phyloP scores from a whole-genome alignment of 176 grass and related monocot species.

The Metroxylon sagu region DNA sequence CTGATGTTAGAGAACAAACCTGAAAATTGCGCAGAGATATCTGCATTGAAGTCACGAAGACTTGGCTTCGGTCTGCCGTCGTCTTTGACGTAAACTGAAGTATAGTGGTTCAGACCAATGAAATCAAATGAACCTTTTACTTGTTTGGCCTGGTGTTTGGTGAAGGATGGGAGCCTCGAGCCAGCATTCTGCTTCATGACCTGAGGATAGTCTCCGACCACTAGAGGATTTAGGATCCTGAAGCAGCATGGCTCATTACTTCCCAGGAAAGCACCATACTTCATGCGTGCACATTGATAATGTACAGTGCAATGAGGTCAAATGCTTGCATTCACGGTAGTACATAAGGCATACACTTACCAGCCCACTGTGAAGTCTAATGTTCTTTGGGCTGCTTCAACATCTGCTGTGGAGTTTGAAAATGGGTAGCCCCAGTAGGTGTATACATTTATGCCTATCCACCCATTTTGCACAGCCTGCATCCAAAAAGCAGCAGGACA shows the following conservation, averaged over 20 bases:
- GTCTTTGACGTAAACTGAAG: conserved; percentile 52
- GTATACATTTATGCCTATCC: conserved; percentile 47
- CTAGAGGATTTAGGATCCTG: conserved; percentile 48
- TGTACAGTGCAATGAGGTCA: too few relatives aligned
- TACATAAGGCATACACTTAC: conserved; percentile 2
- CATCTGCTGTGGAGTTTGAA: conserved; percentile 34
- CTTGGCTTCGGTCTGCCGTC: neutral
- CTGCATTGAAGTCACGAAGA: conserved; percentile 39
- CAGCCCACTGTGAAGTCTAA: conserved; percentile 1
- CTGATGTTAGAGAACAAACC: conserved; percentile 13
- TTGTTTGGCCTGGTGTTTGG: conserved; percentile 24
- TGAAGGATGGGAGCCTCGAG: conserved; percentile 34
- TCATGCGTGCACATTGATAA: too few relatives aligned
- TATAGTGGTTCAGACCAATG: conserved; percentile 64
- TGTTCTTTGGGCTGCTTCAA: conserved; percentile 1
- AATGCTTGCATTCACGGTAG: too few relatives aligned
- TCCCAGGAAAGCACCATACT: neutral
- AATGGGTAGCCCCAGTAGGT: conserved; percentile 29
- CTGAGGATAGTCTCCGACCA: conserved; percentile 43
- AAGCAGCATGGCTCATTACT: neutral
- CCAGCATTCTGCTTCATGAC: conserved; percentile 48
- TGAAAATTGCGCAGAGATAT: conserved; percentile 38
- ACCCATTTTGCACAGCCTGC: conserved; percentile 43
- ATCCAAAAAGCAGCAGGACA: neutral
- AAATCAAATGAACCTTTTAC: conserved; percentile 40